Conservation (phyloP, 2,329 filamentous ascomycete genomes). For the Thielaviopsis populi region DNA sequence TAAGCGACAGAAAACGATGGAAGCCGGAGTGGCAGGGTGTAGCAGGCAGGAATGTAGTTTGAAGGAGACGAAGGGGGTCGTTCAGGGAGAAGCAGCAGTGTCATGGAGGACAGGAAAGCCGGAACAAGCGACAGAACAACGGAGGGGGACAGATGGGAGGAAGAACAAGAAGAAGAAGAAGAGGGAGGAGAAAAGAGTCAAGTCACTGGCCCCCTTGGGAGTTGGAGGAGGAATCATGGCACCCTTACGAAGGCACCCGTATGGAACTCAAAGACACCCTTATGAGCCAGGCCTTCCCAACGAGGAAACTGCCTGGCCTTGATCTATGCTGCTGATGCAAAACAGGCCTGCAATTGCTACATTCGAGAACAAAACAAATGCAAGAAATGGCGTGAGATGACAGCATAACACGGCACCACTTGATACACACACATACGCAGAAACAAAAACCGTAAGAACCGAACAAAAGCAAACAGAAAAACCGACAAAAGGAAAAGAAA, state of each 20-base stretch:
- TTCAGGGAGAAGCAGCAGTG: neutral
- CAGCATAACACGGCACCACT: neutral
- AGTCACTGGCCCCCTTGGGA: neutral
- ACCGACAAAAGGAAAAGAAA: neutral
- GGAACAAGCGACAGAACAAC: no score
- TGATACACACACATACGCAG: neutral
- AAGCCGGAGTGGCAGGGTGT: neutral
- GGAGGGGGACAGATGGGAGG: neutral
- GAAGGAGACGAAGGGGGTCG: neutral
- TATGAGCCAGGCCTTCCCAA: neutral
- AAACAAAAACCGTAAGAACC: neutral
- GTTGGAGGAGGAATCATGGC: neutral
- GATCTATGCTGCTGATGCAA: neutral
- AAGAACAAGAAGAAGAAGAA: neutral
- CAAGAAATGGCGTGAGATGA: slow-evolving; percentile 3
- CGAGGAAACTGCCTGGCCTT: neutral
- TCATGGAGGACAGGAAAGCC: no score
- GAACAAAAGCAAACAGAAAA: neutral
- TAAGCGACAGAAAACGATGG: slow-evolving; percentile 11
- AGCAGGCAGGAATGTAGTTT: neutral
- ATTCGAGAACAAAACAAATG: slow-evolving; percentile 5
- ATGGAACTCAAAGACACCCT: neutral
- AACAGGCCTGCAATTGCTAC: neutral
- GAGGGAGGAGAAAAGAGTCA: neutral
- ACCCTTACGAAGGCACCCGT: neutral